Base-by-base conservation (phyloP, 2,329 filamentous ascomycete genomes). In the Ascochyta pisi region DNA sequence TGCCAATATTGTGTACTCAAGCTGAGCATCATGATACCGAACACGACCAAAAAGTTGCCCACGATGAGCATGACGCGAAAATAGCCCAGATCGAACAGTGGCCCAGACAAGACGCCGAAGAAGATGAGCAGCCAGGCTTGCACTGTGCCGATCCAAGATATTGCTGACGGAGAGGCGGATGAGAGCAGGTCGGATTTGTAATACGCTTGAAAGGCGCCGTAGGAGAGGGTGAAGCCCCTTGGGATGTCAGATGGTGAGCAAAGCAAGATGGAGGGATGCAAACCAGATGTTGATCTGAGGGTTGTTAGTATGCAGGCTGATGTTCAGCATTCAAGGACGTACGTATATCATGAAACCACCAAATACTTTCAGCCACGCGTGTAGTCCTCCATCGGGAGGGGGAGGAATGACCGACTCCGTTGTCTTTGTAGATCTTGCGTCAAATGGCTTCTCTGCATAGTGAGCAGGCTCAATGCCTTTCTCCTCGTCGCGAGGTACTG, bases 21-120 rank as follows among this genome's bases (percentile, higher is more conserved):
- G 22, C 80, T 83, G 0, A 84, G 77, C 84, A 87, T 86, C 83
- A 89, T 87, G 10, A 88, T 71, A 3, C 84, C 83, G 49, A 88
- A 82, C 4, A 88, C 81, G 39, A 86, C 80, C 2, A 76, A 77
- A 69, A 58, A 84, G 2, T 81, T 82, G 15, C 86, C 85, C 2
- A 65, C 58, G 50, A 69, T 55, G 42, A 73, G 59, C 27, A 85
- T 64, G 2, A 86, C 67, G 0, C 76, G 71, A 63, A 80, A 79
- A 50, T 78, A 79, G 2, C 78, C 78, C 9, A 75, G 60, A 46
- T 81, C 79, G 55, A 90, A 78, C 42, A 77, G 63, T 37, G 78
- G 79, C 12, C 77, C 78, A 1, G 78, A 78, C 10, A 76, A 61
- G 7, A 80, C 77, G 50, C 84, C 89, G 0, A 88, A 51, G 37